Base-by-base conservation (phyloP, 1,284 basidiomycete species). In the Rhodotorula sp. region DNA sequence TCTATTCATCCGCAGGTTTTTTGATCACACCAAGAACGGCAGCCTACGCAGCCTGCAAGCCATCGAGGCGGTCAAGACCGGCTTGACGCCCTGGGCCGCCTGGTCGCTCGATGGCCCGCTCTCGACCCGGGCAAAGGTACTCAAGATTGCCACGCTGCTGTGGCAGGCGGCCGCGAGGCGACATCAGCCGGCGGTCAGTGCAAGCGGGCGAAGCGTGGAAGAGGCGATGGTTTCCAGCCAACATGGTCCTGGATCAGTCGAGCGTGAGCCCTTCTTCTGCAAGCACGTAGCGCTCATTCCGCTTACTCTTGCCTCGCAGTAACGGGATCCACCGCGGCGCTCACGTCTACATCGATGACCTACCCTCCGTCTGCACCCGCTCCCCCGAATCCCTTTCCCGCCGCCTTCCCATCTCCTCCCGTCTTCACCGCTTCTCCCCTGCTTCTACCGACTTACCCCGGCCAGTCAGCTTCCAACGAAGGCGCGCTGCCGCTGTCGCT, bases 151-250 rank as follows among this genome's bases (percentile, higher is more conserved):
- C 5, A 14, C 17, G 14, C n/a, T 46, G 44, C n/a, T 58, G 57
- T 58, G 57, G 57, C 41, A 41, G 12, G 57, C 57, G 10, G 57
- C 57, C n/a, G 57, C 57, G 57, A 45, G 57, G 25, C 12, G 57
- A 44, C 57, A 58, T 46, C 23, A 25, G n/a, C 57, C 57, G n/a
- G 4, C 55, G 4, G 34, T 4, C 4, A 34, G 41, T 10, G 55
- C 8, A 8, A 34, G 16, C 13, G 23, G 8, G n/a, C 42, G 23
- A 42, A 57, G 56, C 12, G 56, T 45, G 34, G 54, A 27, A 14
- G 25, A 54, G 23, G 56, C 42, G 42, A 44, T 14, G 12, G 21
- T 2, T n/a, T 34, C 34, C 3, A 34, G 34, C 34, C 34, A 34
- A 34, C 34, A 34, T 34, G 34, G 34, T 34, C 34, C 34, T 34